Evolutionary conservation across 2,329 filamentous ascomycete genomes (phyloP).

Genomic region (Claviceps cyperi): DNA sequence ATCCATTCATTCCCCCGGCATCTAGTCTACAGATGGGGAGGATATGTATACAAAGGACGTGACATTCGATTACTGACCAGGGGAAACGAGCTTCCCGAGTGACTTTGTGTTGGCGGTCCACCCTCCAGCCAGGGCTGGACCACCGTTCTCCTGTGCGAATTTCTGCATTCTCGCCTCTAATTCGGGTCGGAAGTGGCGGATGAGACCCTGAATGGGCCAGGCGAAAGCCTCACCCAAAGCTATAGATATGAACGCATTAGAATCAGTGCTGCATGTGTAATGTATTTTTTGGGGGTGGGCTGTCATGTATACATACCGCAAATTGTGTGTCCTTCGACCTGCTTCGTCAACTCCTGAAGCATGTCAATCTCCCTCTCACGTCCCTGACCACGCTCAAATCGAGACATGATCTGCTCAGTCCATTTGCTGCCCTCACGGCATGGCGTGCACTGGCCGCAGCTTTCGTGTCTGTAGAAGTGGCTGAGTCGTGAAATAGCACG

Average conservation of each 20-base stretch:
- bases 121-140: conserved; percentile 67
- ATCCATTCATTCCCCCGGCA: background rate
- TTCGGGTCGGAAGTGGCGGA: conserved; percentile 95
- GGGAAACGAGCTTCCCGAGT: conserved; percentile 73
- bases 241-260: conserved; percentile 16
- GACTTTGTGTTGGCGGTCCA: conserved; percentile 64
- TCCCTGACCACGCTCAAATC: conserved; percentile 84
- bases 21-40: conserved; percentile 4
- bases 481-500: conserved; percentile 83
- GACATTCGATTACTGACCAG: conserved; percentile 57
- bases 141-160: conserved; percentile 59
- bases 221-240: conserved; percentile 94
- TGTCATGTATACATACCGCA: conserved; percentile 49
- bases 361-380: conserved; percentile 93
- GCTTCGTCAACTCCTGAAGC: conserved; percentile 97
- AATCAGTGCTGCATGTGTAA: background rate
- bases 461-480: conserved; percentile 97
- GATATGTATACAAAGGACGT: conserved; percentile 4
- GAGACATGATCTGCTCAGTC: conserved; percentile 97
- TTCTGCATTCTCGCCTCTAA: conserved; percentile 81
- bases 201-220: conserved; percentile 96
- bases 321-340: conserved; percentile 98
- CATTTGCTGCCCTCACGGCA: conserved; percentile 98
- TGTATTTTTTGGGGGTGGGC: background rate
- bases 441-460: conserved; percentile 96